phyloP scores from a whole-genome alignment of 179 eudicot genomes.

The Spinacia oleracea region DNA sequence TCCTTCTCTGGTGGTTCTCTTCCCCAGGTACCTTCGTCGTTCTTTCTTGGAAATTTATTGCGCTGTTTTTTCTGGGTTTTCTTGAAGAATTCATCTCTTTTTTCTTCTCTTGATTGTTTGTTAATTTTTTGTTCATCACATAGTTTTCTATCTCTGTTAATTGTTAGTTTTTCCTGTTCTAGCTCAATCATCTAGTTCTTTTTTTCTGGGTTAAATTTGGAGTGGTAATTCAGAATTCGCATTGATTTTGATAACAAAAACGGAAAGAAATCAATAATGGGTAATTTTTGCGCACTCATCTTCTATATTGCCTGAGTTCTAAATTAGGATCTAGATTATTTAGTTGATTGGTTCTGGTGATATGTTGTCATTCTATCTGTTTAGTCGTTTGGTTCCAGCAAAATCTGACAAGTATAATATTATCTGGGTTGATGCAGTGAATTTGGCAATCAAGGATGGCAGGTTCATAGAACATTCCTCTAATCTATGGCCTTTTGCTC shows the following conservation, averaged over 20 bases:
- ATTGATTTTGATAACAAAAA: neutral
- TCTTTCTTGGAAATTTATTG: neutral
- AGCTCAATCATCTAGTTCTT: neutral
- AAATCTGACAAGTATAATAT: neutral
- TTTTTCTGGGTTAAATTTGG: too few species aligned
- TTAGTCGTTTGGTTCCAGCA: neutral
- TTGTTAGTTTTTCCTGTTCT: neutral
- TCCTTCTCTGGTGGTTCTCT: conserved; percentile 36
- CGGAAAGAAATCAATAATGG: neutral
- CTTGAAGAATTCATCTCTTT: neutral
- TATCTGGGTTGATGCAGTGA: conserved; percentile 25
- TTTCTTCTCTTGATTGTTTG: neutral
- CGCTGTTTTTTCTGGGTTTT: neutral
- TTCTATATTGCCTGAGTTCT: too few species aligned
- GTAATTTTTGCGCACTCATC: neutral
- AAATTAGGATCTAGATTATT: neutral
- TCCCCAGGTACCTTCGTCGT: conserved; percentile 16
- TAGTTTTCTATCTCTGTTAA: neutral
- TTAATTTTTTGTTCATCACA: too few species aligned
- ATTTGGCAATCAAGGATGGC: conserved; percentile 42
- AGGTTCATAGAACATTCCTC: conserved; percentile 12
- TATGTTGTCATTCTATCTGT: neutral
- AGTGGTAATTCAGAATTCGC: neutral
- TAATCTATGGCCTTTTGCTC: conserved; percentile 12
- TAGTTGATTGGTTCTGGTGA: neutral